Base-by-base conservation (phyloP, 2,329 filamentous ascomycete genomes). In the Penicillium occitanis region DNA sequence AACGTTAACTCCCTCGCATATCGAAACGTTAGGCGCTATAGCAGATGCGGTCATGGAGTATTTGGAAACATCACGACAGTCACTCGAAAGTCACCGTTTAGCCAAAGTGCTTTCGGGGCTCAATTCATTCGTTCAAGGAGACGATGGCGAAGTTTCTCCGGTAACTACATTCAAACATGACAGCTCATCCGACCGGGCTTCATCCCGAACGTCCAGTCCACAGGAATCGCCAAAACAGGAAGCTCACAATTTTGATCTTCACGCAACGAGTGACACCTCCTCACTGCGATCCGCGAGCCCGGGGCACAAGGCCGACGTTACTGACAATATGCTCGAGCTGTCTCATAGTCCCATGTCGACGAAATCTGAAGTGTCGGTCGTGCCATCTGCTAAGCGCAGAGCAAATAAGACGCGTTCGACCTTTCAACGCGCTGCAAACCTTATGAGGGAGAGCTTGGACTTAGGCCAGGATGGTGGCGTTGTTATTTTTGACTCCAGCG, bases 381-480 rank as follows among this genome's bases (percentile, higher is more conserved):
- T 44, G 25, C 25, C 25, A 13, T 30, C 57, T 40, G 50, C 37
- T 10, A n/a, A 59, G n/a, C 42, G n/a, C 22, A 65, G n/a, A 67
- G 70, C 51, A 66, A 72, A 40, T 61, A 71, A 73, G 11, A 72
- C 73, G 64, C 55, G 72, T 3, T 69, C 74, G 14, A 77, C 77
- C 0, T 81, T 82, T 65, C 69, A 71, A 28, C 75, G 80, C 11
- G 82, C 81, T 17, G 78, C 80, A 0, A 71, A 76, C 22, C 68
- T 82, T 1, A 70, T 83, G 13, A 73, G 75, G 8, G 73, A 80
- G 55, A 76, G 79, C 1, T 71, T 83, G n/a, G 71, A 73, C 22
- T 57, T 80, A 1, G 72, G 74, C 22, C 72, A 74, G n/a, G 76
- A 78, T 5, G 80, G 81, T 35, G 80, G 80, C 2, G 76, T 81